phyloP scores from a whole-genome alignment of 768 basidiomycete species.

The Pholiota molesta region DNA sequence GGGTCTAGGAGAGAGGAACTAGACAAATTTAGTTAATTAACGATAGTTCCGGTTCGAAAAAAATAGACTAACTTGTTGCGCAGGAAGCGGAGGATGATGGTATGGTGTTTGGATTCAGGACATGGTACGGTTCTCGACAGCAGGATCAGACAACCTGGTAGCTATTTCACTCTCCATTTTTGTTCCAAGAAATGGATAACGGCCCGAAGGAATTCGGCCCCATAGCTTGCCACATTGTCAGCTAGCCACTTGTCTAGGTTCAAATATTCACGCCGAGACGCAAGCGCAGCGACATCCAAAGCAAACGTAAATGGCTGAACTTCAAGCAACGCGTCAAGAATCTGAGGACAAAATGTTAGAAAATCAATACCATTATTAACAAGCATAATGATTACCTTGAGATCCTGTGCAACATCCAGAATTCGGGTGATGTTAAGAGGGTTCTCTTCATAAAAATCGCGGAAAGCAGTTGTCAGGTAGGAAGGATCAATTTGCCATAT shows the following conservation, averaged over 20 bases:
- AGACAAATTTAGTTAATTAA: slow-evolving; percentile 7
- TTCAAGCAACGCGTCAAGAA: slow-evolving; percentile 90
- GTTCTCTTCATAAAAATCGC: slow-evolving; percentile 90
- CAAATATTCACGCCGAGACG: slow-evolving; percentile 90
- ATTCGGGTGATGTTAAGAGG: slow-evolving; percentile 94
- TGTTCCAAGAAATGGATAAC: slow-evolving; percentile 88
- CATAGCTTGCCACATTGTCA: slow-evolving; percentile 81
- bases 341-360: slow-evolving; percentile 44
- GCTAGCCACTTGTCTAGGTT: slow-evolving; percentile 97
- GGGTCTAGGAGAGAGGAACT: slow-evolving; percentile 77
- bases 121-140: slow-evolving; percentile 81
- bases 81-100: slow-evolving; percentile 89
- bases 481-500: slow-evolving; percentile 91
- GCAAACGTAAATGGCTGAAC: slow-evolving; percentile 89
- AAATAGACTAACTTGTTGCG: slow-evolving; percentile 69
- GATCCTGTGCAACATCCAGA: slow-evolving; percentile 91
- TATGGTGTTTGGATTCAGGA: slow-evolving; percentile 89
- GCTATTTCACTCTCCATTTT: slow-evolving; percentile 92
- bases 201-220: slow-evolving; percentile 83
- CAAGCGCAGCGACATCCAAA: slow-evolving; percentile 91
- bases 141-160: slow-evolving; percentile 74
- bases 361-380: neutral
- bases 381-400: slow-evolving; percentile 64
- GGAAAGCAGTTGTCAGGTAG: slow-evolving; percentile 86
- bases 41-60: neutral